phyloP scores from a whole-genome alignment of 2,329 filamentous ascomycete species.

The Curvularia verruculosa region DNA sequence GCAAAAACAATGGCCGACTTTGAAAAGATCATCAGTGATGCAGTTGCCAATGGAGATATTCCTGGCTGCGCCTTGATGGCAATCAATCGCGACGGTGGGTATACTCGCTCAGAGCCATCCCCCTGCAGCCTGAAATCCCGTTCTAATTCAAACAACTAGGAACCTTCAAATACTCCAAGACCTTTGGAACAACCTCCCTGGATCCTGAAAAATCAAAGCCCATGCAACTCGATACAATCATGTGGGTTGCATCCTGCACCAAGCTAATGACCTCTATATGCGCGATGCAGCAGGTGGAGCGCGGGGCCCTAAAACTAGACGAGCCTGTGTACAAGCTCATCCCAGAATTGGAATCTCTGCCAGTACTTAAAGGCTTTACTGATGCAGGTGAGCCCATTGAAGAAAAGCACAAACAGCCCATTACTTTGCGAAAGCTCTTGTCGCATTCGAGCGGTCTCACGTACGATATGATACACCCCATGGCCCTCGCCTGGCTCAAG shows the following conservation, averaged over 20 bases:
- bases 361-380: conserved; percentile 36
- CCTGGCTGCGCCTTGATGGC: conserved; percentile 34
- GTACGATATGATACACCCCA: conserved; percentile 53
- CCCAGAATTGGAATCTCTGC: conserved; percentile 38
- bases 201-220: conserved; percentile 26
- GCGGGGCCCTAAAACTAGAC: conserved; percentile 39
- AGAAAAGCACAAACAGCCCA: conserved; percentile 29
- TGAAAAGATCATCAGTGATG: conserved; percentile 32
- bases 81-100: conserved; percentile 40
- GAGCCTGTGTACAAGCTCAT: conserved; percentile 42
- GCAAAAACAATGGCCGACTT: conserved; percentile 27
- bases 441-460: conserved; percentile 58
- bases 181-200: conserved; percentile 44
- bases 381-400: conserved; percentile 34
- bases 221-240: conserved; percentile 34
- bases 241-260: conserved; percentile 51
- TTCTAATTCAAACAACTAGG: conserved; percentile 27
- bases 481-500: conserved; percentile 49
- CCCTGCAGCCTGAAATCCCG: background rate
- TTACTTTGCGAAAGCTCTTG: conserved; percentile 51
- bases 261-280: conserved; percentile 48
- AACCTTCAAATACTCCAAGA: conserved; percentile 45
- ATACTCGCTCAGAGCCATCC: background rate
- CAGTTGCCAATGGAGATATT: conserved; percentile 29
- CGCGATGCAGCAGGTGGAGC: conserved; percentile 45